phyloP scores from a whole-genome alignment of 441 rosid genomes.

The Populus hybrid region DNA sequence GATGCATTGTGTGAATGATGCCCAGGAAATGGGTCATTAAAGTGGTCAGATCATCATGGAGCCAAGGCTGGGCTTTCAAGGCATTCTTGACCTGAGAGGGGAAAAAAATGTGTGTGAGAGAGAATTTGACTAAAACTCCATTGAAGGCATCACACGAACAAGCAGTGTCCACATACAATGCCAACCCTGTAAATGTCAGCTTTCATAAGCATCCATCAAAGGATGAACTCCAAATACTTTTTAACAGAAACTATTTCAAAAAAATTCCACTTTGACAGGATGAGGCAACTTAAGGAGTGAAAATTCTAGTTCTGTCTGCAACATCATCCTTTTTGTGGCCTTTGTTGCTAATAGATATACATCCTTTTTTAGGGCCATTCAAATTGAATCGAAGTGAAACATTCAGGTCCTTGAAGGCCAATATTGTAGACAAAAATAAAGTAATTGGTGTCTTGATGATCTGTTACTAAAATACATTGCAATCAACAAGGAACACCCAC shows the following conservation, averaged over 20 bases:
- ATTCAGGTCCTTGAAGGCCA: background rate
- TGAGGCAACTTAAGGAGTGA: background rate
- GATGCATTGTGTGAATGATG: conserved; percentile 81
- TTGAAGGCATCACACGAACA: background rate
- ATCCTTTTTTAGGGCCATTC: background rate
- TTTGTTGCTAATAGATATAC: background rate
- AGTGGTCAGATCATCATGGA: conserved; percentile 50
- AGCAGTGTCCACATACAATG: background rate
- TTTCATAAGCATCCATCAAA: background rate
- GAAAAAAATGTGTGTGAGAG: conserved; percentile 2
- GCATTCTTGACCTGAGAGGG: conserved; percentile 73
- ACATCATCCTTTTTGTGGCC: background rate
- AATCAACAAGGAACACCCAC: background rate
- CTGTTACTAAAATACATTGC: background rate
- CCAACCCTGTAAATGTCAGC: conserved; percentile 9
- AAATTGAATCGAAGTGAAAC: background rate
- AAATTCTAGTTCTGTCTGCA: background rate
- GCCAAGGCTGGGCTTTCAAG: conserved; percentile 58
- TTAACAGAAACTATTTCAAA: background rate
- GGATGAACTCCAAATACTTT: background rate
- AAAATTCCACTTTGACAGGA: background rate
- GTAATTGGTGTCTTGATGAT: background rate
- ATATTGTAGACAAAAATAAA: background rate
- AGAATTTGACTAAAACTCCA: background rate
- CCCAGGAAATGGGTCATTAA: conserved; percentile 65